Evolutionary conservation across 2,329 filamentous ascomycete genomes (phyloP), one percentile per base, ranked within the genome.

Genomic region (Fusarium keratoplasticum): DNA sequence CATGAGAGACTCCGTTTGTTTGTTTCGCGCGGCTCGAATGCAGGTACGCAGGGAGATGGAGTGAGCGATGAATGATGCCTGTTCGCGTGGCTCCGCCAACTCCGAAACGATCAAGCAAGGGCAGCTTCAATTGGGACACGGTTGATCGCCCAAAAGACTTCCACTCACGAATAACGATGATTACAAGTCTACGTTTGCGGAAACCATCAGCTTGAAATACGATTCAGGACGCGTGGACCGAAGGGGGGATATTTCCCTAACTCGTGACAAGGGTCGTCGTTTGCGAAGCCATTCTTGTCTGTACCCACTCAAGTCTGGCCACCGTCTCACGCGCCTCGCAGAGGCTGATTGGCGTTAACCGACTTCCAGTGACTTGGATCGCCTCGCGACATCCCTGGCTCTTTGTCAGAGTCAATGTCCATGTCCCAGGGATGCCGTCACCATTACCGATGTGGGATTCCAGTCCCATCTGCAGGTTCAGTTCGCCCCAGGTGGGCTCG

Each of bases 211-310:
- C 38, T 67, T 76, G 29, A 75, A 71, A 75, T 76, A 71, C 38
- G 38, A 69, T 70, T 67, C 31, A 14, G 65, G 22, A 50, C 61
- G 57, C 61, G 54, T 67, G 66, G 60, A 42, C 60, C 47, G 38
- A 70, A 50, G 27, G 65, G 71, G 77, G 67, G 59, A 78, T 55
- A 77, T 73, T 71, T 74, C 73, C 31, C 59, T 61, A 58, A 65
- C 47, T 55, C 52, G 44, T 61, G 74, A 78, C 74, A 77, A 77
- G 75, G 75, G 69, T 78, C 40, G 58, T 70, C 60, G 69, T 64
- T 54, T 66, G 55, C 60, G 64, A 76, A 72, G 72, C 61, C 59
- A 73, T 75, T 22, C 47, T 38, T 36, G 64, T 27, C 59, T 42
- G 58, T 75, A 64, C 69, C 77, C 74, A 76, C 73, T 63, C 57